Conservation (phyloP, 2,329 filamentous ascomycete species). For the Sporothrix dimorphospora region DNA sequence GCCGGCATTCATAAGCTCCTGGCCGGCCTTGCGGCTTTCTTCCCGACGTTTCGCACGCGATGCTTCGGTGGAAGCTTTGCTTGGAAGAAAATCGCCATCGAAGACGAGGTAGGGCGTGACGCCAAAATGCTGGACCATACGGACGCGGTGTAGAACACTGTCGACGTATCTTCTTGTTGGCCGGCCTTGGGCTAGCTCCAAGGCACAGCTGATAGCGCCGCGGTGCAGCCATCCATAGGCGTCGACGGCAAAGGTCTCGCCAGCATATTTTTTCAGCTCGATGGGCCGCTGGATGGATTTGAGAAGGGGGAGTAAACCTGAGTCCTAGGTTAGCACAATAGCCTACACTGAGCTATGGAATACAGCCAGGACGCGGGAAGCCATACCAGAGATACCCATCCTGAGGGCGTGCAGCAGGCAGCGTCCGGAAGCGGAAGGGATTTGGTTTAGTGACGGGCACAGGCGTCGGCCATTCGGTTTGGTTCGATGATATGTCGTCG, state of each 20-base stretch:
- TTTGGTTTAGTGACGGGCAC: slow-evolving; percentile 1
- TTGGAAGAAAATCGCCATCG: slow-evolving; percentile 92
- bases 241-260: slow-evolving; percentile 91
- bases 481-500: neutral
- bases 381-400: slow-evolving; percentile 36
- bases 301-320: slow-evolving; percentile 84
- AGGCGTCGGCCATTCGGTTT: slow-evolving; percentile 26
- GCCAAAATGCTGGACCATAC: slow-evolving; percentile 92
- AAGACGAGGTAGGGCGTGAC: slow-evolving; percentile 95
- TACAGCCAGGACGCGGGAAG: neutral
- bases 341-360: neutral
- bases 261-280: slow-evolving; percentile 82
- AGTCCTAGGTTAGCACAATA: neutral
- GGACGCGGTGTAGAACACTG: slow-evolving; percentile 85
- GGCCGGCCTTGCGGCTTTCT: slow-evolving; percentile 73
- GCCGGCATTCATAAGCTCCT: slow-evolving; percentile 80
- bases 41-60: slow-evolving; percentile 75
- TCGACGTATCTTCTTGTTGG: slow-evolving; percentile 89
- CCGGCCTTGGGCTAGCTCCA: slow-evolving; percentile 85
- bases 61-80: slow-evolving; percentile 85
- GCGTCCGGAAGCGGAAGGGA: slow-evolving; percentile 10
- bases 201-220: slow-evolving; percentile 84
- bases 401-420: slow-evolving; percentile 12
- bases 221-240: slow-evolving; percentile 98
- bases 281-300: slow-evolving; percentile 95